A percentile compares a stretch with the other conserved stretches of the same genome.
phyloP scores from a whole-genome alignment of 176 grass and related monocot species.

The Avena sativa region DNA sequence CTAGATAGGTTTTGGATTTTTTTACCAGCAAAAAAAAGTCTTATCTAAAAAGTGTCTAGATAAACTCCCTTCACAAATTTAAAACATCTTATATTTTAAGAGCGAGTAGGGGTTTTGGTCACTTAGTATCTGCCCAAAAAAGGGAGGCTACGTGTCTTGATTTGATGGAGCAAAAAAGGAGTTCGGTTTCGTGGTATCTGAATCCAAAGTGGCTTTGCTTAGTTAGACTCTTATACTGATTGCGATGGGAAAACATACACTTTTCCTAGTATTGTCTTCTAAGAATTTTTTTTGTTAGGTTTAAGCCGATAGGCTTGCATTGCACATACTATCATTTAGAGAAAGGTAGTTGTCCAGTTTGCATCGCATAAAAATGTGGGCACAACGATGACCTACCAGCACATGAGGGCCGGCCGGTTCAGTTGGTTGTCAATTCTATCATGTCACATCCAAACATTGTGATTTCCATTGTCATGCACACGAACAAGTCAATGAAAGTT shows the following conservation, averaged over 20 bases:
- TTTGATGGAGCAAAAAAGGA: constrained; percentile 19
- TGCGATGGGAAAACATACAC: neutral
- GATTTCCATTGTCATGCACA: too few relatives aligned
- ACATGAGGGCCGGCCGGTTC: too few relatives aligned
- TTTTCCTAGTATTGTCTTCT: neutral
- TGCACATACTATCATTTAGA: neutral
- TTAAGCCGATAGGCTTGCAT: neutral
- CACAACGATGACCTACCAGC: too few relatives aligned
- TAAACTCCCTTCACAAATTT: too few relatives aligned
- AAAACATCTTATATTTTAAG: too few relatives aligned
- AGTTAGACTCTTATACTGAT: neutral
- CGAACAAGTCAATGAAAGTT: too few relatives aligned
- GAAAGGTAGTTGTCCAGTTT: too few relatives aligned
- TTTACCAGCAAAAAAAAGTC: neutral
- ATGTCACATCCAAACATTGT: too few relatives aligned
- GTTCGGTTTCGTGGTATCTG: constrained; percentile 35
- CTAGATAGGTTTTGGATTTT: constrained; percentile 29
- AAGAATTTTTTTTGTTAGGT: too few relatives aligned
- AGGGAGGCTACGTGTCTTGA: constrained; percentile 33
- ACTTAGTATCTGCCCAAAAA: constrained; percentile 6
- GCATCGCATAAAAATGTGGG: too few relatives aligned
- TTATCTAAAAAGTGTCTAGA: too few relatives aligned
- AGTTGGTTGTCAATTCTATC: too few relatives aligned
- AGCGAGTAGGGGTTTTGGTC: neutral
- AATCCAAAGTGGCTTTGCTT: constrained; percentile 19